Conservation (phyloP, 352 stramenopile genomes). For the Globisporangium cylindrosporum region DNA sequence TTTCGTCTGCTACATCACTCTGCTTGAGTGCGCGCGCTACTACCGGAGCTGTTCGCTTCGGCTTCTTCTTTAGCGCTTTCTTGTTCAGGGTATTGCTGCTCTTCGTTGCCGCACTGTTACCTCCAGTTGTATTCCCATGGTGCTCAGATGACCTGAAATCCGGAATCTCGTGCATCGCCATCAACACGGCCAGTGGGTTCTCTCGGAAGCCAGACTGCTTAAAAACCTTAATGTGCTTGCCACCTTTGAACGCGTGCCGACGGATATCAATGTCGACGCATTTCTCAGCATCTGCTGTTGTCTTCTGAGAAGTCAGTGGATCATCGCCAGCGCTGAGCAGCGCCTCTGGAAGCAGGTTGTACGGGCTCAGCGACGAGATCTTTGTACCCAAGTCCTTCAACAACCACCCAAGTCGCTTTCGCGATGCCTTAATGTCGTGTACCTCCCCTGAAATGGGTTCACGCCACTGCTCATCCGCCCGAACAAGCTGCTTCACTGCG, state of each 20-base stretch:
- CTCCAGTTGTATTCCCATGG: not conserved
- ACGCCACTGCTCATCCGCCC: constrained; percentile 26
- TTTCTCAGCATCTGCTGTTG: not conserved
- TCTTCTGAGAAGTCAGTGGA: not conserved
- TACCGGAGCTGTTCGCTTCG: constrained; percentile 24
- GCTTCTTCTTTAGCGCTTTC: constrained; percentile 37
- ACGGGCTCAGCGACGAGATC: constrained; percentile 17
- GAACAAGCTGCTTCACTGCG: constrained; percentile 31
- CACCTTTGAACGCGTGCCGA: constrained; percentile 24
- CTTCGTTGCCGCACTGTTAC: not conserved
- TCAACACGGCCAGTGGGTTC: constrained; percentile 42
- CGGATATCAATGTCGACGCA: constrained; percentile 30
- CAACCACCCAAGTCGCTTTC: constrained; percentile 17
- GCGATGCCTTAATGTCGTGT: constrained; percentile 8
- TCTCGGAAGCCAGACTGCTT: constrained; percentile 39
- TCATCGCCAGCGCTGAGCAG: constrained; percentile 4
- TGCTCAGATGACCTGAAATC: not conserved
- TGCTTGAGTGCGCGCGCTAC: not conserved
- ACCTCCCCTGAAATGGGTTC: constrained; percentile 17
- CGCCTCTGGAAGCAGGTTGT: constrained; percentile 39
- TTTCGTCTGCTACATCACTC: not conserved
- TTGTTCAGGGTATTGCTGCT: constrained; percentile 9
- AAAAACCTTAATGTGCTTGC: constrained; percentile 33
- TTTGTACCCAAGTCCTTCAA: constrained; percentile 22
- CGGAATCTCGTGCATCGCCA: constrained; percentile 37